Evolutionary conservation across 2,329 filamentous ascomycete genomes (phyloP), one percentile per base, ranked within the genome.

Genomic region (Arachnomyces sp.): DNA sequence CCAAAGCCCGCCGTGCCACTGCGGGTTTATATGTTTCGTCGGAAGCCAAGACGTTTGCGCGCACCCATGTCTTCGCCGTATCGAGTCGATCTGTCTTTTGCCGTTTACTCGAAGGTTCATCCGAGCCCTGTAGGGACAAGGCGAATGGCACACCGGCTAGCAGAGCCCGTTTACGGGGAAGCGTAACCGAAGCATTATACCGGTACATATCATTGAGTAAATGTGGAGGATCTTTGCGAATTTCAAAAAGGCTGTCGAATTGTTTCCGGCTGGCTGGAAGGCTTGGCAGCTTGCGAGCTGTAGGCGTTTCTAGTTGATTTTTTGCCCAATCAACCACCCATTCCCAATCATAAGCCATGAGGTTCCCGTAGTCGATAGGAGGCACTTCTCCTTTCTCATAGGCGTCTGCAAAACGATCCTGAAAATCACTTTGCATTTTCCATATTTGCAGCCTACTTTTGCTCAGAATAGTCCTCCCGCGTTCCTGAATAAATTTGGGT

Each of bases 381-480:
- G 70, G 68, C 2, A 73, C 61, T 33, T 63, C 49, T 5, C 57
- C 56, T 6, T 58, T 58, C 28, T 60, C 60, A 39, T 73, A 71
- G 2, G 68, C 71, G 31, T 65, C 59, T 9, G 68, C 49, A 43
- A 67, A 72, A 29, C 56, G 59, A 32, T 65, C 60, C 40, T 71
- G 68, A 44, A 74, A 69, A 41, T 70, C 64, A 17, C 56, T 56
- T 39, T 69, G 65, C 54, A 72, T 60, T 42, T 66, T 66, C 2
- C 58, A 52, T 18, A 72, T 53, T 31, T 68, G 61, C 18, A 63
- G 43, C 13, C 62, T 54, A 38, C 66, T 57, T 42, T 54, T 63
- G 30, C 48, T 56, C 13, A 62, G 49, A 14, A 71, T 48, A 3
- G 45, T 47, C 40, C 55, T 62, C 44, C 63, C 70, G 31, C 59